These are phyloP conservation scores for Pseudevernia furfuracea DNA, from an alignment of 495 filamentous ascomycete species.

Conservation along the genomic window DNA sequence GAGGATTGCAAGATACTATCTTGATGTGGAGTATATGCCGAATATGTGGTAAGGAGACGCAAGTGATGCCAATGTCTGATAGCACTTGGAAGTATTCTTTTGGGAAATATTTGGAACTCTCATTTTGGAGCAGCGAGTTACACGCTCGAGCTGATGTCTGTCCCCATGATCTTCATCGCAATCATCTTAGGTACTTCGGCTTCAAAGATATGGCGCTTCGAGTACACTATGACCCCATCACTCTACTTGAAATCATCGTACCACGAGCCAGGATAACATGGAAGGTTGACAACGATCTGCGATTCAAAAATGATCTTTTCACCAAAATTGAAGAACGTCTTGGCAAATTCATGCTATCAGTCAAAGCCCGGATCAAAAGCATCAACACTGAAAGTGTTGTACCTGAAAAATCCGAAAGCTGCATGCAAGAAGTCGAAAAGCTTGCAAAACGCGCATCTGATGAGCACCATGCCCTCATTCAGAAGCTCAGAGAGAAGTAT, in stretches of 20 bases:
- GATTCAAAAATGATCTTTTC: slow-evolving; percentile 86
- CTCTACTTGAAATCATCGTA: slow-evolving; percentile 91
- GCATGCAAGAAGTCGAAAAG: slow-evolving; percentile 69
- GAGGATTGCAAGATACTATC: slow-evolving; percentile 68
- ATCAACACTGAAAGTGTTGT: slow-evolving; percentile 86
- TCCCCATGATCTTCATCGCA: slow-evolving; percentile 83
- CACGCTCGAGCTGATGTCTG: slow-evolving; percentile 76
- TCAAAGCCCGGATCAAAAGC: slow-evolving; percentile 70
- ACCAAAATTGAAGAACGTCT: slow-evolving; percentile 69
- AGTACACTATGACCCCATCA: slow-evolving; percentile 86
- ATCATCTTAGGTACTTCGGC: slow-evolving; percentile 89
- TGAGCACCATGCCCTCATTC: slow-evolving; percentile 63
- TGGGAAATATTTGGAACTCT: slow-evolving; percentile 92
- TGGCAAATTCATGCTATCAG: slow-evolving; percentile 76
- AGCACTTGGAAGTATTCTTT: slow-evolving; percentile 98
- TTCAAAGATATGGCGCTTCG: slow-evolving; percentile 76
- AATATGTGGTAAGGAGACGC: slow-evolving; percentile 79
- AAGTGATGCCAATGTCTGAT: slow-evolving; percentile 86
- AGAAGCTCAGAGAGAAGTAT: slow-evolving; percentile 80
- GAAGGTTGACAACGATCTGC: slow-evolving; percentile 92
- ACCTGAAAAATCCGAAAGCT: slow-evolving; percentile 75
- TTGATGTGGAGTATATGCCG: slow-evolving; percentile 98
- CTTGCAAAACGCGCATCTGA: slow-evolving; percentile 69
- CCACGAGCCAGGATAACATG: slow-evolving; percentile 84
- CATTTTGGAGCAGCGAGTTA: slow-evolving; percentile 85